Base-by-base conservation (phyloP, 2,329 filamentous ascomycete species). In the Zasmidium cellare region DNA sequence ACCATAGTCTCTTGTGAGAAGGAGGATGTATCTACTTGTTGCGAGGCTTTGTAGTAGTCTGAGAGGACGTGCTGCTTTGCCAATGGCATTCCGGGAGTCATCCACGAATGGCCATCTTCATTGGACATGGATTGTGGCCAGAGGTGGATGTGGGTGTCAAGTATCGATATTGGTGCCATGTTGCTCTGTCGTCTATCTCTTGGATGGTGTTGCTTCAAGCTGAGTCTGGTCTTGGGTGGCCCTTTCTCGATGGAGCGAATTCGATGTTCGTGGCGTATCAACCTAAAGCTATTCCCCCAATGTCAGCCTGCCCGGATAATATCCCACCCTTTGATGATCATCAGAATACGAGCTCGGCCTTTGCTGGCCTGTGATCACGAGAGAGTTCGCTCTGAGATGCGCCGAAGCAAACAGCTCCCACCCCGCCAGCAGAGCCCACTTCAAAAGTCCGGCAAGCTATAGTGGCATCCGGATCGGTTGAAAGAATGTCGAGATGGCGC, bases 121-220 rank as follows among this genome's bases (percentile, higher is more conserved):
- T 93, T 74, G 1, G 72, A 72, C 48, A 77, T 89, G 53, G 83
- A 82, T 47, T 79, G 75, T 46, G 91, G 89, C 79, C 86, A 96
- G 69, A 97, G 86, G 77, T 97, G 92, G 75, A 97, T 88, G 79
- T 97, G 93, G 41, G 91, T 88, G 79, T 97, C 92, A 74, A 97
- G 85, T 70, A 96, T 87, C 24, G 61, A 62, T 44, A 58, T 62
- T 2, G 65, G 61, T 14, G 69, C 46, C 71, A 74, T 72, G 7
- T 20, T 20, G 46, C 6, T 23, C 19, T 9, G 11, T 11, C 5
- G 11, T 28, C 11, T 28, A 11, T 28, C 25, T 5, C 25, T 11
- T 28, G 11, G 25, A n/a, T 28, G 25, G 11, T 28, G 25, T 28
- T 5, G 5, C 6, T 28, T 28, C 25, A 11, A 28, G 5, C 6